Evolutionary conservation across 2,329 filamentous ascomycete species (phyloP), one percentile per base, ranked within the genome.

Genomic region (Diaporthe vexans): DNA sequence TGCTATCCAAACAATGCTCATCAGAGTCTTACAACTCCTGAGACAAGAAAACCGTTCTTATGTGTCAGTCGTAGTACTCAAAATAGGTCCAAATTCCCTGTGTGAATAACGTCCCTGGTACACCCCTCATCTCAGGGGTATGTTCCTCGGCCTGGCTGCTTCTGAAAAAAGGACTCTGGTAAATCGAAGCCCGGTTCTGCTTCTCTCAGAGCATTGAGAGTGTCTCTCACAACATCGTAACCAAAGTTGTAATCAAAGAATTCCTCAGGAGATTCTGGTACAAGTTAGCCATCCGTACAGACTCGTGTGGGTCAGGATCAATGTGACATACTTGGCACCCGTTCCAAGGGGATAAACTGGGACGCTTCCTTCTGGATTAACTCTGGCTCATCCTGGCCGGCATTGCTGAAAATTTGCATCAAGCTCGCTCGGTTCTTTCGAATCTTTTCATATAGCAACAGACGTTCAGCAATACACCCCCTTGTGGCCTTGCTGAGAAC

Each of bases 391-490:
- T 83, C 81, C 59, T 80, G 78, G 0, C 81, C 82, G 1, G 80
- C 81, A 46, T 82, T 83, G 58, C 80, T 82, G 71, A 83, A 79
- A 26, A 84, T 76, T 76, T 83, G 81, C 21, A 83, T 79, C 4
- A 78, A 77, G 58, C 79, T 80, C 1, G 80, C 81, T n/a, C 82
- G 75, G 71, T 77, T 77, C 1, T 76, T 77, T n/a, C 82, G 76
- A 37, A 80, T 79, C 48, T 77, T 76, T 56, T 83, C 80, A 67
- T 79, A 86, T 4, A 81, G 35, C 15, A 46, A 68, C 9, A 82
- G 75, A 19, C 81, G 76, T 19, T 76, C 69, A 19, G 70, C 26
- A 9, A 81, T 69, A 1, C 77, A 70, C 9, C 78, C 74, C 10
- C 58, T 63, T 4, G 67, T 77, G 19, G 78, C 79, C 7, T 78